Percentiles rank a stretch among this genome's conserved stretches.
These are phyloP conservation scores for Trichoderma guizhouense DNA, from an alignment of 2,329 filamentous ascomycete species.

Conservation along the genomic window DNA sequence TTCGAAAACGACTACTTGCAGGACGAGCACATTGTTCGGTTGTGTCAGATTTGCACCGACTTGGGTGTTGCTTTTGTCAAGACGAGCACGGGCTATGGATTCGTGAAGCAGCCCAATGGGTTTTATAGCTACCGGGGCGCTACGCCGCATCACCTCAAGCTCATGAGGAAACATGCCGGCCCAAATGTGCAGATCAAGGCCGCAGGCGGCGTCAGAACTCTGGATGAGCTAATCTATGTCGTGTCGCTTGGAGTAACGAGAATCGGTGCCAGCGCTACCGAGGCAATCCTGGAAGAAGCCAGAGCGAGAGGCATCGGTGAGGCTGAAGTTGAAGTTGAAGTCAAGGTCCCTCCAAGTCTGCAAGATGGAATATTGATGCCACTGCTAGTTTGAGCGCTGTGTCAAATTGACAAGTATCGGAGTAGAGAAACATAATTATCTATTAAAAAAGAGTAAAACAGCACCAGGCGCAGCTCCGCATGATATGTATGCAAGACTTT, in stretches of 20 bases:
- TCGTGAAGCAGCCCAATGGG: constrained; percentile 52
- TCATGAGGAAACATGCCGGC: constrained; percentile 49
- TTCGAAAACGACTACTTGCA: constrained; percentile 59
- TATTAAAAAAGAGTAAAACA: background rate
- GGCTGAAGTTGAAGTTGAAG: constrained; percentile 19
- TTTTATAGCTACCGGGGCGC: constrained; percentile 53
- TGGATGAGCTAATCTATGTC: constrained; percentile 54
- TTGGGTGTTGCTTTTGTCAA: constrained; percentile 56
- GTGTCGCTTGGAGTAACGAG: constrained; percentile 53
- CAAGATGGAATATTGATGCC: constrained; percentile 7
- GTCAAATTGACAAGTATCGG: background rate
- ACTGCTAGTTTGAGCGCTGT: background rate
- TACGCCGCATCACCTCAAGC: constrained; percentile 47
- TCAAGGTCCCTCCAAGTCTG: constrained; percentile 15
- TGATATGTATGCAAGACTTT: constrained; percentile 2
- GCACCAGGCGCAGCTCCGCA: background rate
- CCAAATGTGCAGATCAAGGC: constrained; percentile 53
- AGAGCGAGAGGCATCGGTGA: constrained; percentile 43
- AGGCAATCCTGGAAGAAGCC: constrained; percentile 54
- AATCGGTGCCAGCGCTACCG: constrained; percentile 55
- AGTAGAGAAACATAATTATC: background rate
- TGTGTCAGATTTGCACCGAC: constrained; percentile 54
- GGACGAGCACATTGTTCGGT: constrained; percentile 45
- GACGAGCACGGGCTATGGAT: constrained; percentile 59
- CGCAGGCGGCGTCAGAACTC: constrained; percentile 53